Evolutionary conservation across 495 filamentous ascomycete genomes (phyloP).

Genomic region (Cairneyella variabilis): DNA sequence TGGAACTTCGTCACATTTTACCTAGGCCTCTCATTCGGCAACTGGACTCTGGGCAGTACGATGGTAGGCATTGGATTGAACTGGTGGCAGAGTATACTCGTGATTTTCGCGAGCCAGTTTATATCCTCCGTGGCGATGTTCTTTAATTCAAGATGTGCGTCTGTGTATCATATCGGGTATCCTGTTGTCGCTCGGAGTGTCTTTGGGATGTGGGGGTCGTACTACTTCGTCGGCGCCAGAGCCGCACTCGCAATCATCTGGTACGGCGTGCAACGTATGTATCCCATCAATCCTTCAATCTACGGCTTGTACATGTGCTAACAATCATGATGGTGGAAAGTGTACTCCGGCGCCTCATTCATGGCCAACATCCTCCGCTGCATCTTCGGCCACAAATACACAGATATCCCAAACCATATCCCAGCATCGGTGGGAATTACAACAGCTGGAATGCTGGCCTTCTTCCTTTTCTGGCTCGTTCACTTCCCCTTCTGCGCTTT

Average conservation of each 20-base stretch:
- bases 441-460: constrained; percentile 36
- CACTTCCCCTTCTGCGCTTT: constrained; percentile 37
- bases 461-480: constrained; percentile 44
- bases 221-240: constrained; percentile 31
- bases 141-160: constrained; percentile 32
- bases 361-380: constrained; percentile 31
- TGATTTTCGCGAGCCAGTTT: constrained; percentile 38
- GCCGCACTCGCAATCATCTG: constrained; percentile 33
- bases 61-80: constrained; percentile 40
- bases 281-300: neutral
- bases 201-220: constrained; percentile 35
- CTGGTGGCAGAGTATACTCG: constrained; percentile 43
- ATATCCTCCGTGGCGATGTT: constrained; percentile 41
- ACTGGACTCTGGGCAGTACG: constrained; percentile 38
- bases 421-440: constrained; percentile 37
- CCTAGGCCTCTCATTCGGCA: constrained; percentile 36
- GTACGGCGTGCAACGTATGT: constrained; percentile 34
- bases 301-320: too few relatives aligned
- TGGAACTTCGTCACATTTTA: constrained; percentile 40
- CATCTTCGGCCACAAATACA: constrained; percentile 23
- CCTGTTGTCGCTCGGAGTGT: constrained; percentile 31
- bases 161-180: constrained; percentile 39
- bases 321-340: too few relatives aligned
- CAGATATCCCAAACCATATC: constrained; percentile 36
- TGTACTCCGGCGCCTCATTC: constrained; percentile 31